Evolutionary conservation across 148 eudicot genomes (phyloP).

Genomic region (Polygonum maritimum): DNA sequence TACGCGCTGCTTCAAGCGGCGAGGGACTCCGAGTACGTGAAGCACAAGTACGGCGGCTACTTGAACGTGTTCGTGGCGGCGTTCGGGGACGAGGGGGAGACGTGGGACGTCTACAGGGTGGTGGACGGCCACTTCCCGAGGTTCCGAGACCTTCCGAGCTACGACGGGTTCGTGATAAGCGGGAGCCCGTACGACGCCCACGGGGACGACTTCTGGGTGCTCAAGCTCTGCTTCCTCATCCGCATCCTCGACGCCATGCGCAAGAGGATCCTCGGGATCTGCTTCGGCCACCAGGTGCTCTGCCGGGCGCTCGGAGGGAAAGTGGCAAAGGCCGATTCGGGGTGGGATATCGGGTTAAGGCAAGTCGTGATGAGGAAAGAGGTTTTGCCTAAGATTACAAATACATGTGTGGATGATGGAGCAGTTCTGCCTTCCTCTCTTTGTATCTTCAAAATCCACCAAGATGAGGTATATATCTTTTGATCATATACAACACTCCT

Average conservation of each 20-base stretch:
- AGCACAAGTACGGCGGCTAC: slow-evolving; percentile 57
- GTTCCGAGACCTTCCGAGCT: slow-evolving; percentile 29
- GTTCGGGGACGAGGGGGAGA: slow-evolving; percentile 54
- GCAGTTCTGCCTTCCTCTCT: slow-evolving; percentile 25
- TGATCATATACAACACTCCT: no score
- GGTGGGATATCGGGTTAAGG: slow-evolving; percentile 76
- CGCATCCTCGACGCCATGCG: slow-evolving; percentile 37
- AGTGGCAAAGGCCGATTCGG: slow-evolving; percentile 42
- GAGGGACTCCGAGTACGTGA: slow-evolving; percentile 58
- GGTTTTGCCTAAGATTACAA: slow-evolving; percentile 15
- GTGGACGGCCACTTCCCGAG: slow-evolving; percentile 62
- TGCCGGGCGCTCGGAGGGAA: slow-evolving; percentile 74
- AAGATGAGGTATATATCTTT: slow-evolving; percentile 41
- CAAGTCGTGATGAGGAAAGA: slow-evolving; percentile 34
- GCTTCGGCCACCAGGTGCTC: slow-evolving; percentile 73
- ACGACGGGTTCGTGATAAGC: slow-evolving; percentile 67
- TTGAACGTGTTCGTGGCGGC: slow-evolving; percentile 51
- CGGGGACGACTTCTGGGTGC: slow-evolving; percentile 58
- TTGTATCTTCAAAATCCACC: slow-evolving; percentile 54
- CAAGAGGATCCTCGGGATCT: slow-evolving; percentile 64
- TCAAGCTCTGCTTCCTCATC: slow-evolving; percentile 47
- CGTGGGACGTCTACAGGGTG: slow-evolving; percentile 63
- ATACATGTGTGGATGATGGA: slow-evolving; percentile 17
- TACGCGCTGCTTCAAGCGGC: slow-evolving; percentile 52
- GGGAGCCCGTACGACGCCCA: slow-evolving; percentile 73